Conservation (phyloP, 2,329 filamentous ascomycete genomes). For the Apiospora aurea region DNA sequence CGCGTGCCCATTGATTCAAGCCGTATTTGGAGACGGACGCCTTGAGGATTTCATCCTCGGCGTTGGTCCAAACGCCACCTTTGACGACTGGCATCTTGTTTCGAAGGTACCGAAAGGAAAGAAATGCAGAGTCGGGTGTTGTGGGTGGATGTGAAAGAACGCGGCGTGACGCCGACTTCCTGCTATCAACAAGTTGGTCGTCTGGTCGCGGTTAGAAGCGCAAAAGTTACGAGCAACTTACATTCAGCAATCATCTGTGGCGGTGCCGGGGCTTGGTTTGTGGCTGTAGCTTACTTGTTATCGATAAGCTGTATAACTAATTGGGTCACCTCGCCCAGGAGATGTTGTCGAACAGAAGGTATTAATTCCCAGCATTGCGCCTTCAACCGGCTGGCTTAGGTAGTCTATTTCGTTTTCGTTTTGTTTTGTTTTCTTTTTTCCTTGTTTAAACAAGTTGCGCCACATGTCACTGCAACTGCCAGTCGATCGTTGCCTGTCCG, state of each 20-base stretch:
- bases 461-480: not conserved
- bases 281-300: not conserved
- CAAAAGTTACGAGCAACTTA: constrained; percentile 9
- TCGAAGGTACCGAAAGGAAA: too few relatives aligned
- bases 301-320: not conserved
- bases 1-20: constrained; percentile 97
- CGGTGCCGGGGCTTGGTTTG: not conserved
- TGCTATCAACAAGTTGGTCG: constrained; percentile 15
- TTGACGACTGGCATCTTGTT: constrained; percentile 73
- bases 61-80: constrained; percentile 76
- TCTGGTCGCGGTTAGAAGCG: constrained; percentile 13
- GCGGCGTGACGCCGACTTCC: constrained; percentile 21
- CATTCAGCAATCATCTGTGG: constrained; percentile 1
- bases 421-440: too few relatives aligned
- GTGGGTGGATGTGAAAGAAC: not conserved
- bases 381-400: too few relatives aligned
- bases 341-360: not conserved
- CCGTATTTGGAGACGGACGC: constrained; percentile 94
- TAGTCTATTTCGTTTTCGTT: not conserved
- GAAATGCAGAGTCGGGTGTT: not conserved
- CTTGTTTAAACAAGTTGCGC: not conserved
- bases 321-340: not conserved
- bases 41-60: constrained; percentile 93
- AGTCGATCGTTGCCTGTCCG: not conserved
- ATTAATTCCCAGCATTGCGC: not conserved